A percentile compares a stretch with the other conserved stretches of the same genome.
These are phyloP conservation scores for Pelomyxa schiedti DNA, from an alignment of 78 protist genomes.

Conservation along the genomic window DNA sequence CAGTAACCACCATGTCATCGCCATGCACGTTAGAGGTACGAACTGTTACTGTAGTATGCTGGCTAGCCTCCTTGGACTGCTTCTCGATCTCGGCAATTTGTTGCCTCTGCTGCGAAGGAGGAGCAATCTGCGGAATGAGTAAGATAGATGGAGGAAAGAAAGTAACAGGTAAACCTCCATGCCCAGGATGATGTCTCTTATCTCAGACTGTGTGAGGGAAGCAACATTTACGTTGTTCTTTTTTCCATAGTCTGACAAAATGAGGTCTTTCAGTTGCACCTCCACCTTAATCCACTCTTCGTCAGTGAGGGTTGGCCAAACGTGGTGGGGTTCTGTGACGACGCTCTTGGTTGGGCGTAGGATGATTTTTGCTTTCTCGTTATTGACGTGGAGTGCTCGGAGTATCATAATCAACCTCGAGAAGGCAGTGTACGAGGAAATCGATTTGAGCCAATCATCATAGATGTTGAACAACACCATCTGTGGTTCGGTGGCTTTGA, in stretches of 20 bases:
- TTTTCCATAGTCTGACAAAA: conserved; percentile 97
- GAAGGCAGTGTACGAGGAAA: conserved; percentile 93
- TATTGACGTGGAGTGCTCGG: conserved; percentile 92
- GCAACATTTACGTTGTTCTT: conserved; percentile 94
- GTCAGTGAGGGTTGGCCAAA: conserved; percentile 97
- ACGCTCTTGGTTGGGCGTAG: conserved; percentile 83
- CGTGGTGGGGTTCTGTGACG: conserved; percentile 89
- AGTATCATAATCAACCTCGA: conserved; percentile 92
- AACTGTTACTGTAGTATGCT: conserved; percentile 82
- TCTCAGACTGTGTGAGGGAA: conserved; percentile 95
- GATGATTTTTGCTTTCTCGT: conserved; percentile 81
- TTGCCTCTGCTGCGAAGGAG: conserved; percentile 94
- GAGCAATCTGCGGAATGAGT: too few species aligned
- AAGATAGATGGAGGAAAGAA: too few species aligned
- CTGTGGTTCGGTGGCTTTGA: conserved; percentile 97
- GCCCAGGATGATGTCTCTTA: conserved; percentile 99
- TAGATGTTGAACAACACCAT: conserved; percentile 92
- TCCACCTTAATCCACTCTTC: conserved; percentile 98
- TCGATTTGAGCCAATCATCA: conserved; percentile 97
- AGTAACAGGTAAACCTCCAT: too few species aligned
- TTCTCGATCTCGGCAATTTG: conserved; percentile 94
- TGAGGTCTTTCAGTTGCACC: conserved; percentile 89
- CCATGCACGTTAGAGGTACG: conserved; percentile 87
- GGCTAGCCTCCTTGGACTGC: conserved; percentile 72
- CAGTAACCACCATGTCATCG: conserved; percentile 88